Conservation (phyloP, 176 grass and related monocot species). For the Miscanthus lutarioriparius region DNA sequence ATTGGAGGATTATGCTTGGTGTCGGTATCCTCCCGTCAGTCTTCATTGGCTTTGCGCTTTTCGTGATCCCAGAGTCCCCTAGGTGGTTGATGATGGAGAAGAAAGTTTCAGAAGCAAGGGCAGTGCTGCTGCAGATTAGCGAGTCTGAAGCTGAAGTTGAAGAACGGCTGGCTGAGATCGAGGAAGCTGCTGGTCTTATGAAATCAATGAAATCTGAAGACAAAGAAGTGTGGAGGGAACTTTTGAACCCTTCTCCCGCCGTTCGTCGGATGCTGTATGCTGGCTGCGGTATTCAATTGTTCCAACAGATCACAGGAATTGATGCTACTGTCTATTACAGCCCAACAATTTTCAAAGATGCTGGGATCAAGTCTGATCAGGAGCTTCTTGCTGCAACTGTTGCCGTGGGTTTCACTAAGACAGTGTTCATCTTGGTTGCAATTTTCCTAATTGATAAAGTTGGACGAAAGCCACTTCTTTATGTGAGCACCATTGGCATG, state of each 20-base stretch:
- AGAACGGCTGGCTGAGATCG: slow-evolving; percentile 72
- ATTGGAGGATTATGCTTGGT: slow-evolving; percentile 96
- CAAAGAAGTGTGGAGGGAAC: slow-evolving; percentile 79
- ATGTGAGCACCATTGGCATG: slow-evolving; percentile 91
- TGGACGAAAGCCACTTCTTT: slow-evolving; percentile 81
- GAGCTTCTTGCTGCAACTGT: slow-evolving; percentile 86
- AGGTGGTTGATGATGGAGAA: slow-evolving; percentile 93
- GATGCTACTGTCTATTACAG: slow-evolving; percentile 95
- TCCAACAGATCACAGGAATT: slow-evolving; percentile 93
- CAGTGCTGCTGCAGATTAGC: slow-evolving; percentile 66
- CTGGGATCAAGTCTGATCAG: slow-evolving; percentile 75
- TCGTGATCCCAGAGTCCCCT: slow-evolving; percentile 87
- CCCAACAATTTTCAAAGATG: slow-evolving; percentile 82
- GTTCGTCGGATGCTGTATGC: slow-evolving; percentile 69
- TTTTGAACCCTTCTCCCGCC: slow-evolving; percentile 70
- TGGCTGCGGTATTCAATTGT: slow-evolving; percentile 77
- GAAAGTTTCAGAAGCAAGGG: slow-evolving; percentile 62
- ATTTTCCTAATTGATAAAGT: slow-evolving; percentile 91
- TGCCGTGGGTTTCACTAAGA: slow-evolving; percentile 84
- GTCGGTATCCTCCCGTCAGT: slow-evolving; percentile 78
- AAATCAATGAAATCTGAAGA: slow-evolving; percentile 52
- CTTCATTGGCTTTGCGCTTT: slow-evolving; percentile 80
- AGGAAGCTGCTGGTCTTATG: slow-evolving; percentile 62
- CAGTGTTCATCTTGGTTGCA: slow-evolving; percentile 83
- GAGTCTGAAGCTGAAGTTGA: slow-evolving; percentile 75